These are phyloP conservation scores for Tetracentron sinense DNA, from an alignment of 164 flowering plant species.

Conservation along the genomic window DNA sequence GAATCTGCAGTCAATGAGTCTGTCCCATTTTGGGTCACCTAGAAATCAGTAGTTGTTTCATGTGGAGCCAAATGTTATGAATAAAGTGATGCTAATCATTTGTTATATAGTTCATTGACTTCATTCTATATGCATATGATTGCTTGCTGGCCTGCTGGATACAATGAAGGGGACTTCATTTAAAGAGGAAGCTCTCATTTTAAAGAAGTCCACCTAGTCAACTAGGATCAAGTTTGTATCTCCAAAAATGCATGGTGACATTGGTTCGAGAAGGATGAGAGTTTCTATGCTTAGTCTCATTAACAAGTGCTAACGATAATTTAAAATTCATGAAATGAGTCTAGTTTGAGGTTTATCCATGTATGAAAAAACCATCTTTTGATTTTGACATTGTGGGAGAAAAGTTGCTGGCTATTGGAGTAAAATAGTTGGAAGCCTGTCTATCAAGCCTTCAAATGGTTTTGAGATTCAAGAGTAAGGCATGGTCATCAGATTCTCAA, in stretches of 20 bases:
- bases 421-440: neutral
- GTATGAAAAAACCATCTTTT: neutral
- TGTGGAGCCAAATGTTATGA: neutral
- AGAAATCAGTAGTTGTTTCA: neutral
- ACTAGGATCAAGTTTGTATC: too few species aligned
- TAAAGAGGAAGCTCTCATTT: neutral
- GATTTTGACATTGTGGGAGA: neutral
- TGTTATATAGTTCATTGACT: neutral
- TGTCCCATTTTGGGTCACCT: too few species aligned
- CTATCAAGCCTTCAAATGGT: neutral
- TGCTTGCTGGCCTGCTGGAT: neutral
- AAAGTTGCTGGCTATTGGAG: neutral
- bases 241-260: neutral
- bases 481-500: neutral
- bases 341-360: neutral
- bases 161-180: neutral
- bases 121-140: too few species aligned
- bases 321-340: neutral
- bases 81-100: neutral
- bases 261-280: neutral
- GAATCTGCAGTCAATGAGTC: too few species aligned
- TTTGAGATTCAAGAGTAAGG: neutral
- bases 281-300: neutral
- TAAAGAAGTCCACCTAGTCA: too few species aligned
- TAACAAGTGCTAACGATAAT: neutral